These are phyloP conservation scores for Aureoboletus auriporus DNA, from an alignment of 768 basidiomycete genomes.

Conservation along the genomic window DNA sequence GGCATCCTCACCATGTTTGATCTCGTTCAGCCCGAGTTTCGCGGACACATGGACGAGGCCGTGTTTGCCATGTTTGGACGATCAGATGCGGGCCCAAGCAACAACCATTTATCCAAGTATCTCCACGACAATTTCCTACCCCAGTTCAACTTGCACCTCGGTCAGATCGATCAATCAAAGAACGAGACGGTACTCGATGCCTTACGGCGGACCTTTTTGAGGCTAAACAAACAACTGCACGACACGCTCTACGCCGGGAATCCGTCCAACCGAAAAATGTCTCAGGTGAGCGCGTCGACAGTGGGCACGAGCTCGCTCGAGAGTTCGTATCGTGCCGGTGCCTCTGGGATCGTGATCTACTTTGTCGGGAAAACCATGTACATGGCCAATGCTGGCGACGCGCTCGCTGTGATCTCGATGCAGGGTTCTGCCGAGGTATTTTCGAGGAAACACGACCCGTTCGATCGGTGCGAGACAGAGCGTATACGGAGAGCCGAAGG, in stretches of 20 bases:
- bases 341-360: conserved; percentile 85
- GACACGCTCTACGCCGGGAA: conserved; percentile 51
- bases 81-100: conserved; percentile 49
- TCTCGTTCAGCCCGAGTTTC: conserved; percentile 84
- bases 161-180: conserved; percentile 33
- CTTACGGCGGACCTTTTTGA: conserved; percentile 81
- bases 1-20: conserved; percentile 88
- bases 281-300: conserved; percentile 51
- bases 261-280: conserved; percentile 62
- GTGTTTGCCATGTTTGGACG: conserved; percentile 97
- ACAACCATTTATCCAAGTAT: conserved; percentile 75
- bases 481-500: conserved; percentile 92
- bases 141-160: conserved; percentile 59
- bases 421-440: conserved; percentile 71
- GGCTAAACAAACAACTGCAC: conserved; percentile 78
- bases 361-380: conserved; percentile 75
- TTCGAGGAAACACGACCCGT: conserved; percentile 85
- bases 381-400: conserved; percentile 87
- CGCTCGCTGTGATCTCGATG: conserved; percentile 80
- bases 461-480: conserved; percentile 76
- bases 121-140: conserved; percentile 76
- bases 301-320: conserved; percentile 36
- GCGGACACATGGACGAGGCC: conserved; percentile 70
- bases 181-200: conserved; percentile 66
- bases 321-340: conserved; percentile 61